Conservation (phyloP, 2,329 filamentous ascomycete genomes). For the Metarhizium robertsii region DNA sequence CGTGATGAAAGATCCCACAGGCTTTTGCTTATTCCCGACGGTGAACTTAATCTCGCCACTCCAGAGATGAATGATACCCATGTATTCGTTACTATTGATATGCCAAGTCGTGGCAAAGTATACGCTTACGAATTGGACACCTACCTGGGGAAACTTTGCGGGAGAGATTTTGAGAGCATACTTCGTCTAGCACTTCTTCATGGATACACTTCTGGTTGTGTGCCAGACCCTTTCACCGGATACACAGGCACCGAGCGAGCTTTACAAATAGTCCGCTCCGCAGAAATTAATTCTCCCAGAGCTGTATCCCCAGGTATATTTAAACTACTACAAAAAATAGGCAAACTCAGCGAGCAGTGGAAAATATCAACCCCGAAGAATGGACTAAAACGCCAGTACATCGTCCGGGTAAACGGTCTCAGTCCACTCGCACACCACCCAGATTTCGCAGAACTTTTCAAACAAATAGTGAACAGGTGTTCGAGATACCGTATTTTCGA, state of each 20-base stretch:
- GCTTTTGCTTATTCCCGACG: constrained; percentile 28
- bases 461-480: neutral
- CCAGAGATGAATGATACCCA: neutral
- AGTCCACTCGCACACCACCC: constrained; percentile 2
- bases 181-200: constrained; percentile 41
- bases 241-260: constrained; percentile 45
- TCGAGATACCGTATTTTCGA: neutral
- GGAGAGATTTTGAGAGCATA: constrained; percentile 40
- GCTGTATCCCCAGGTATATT: neutral
- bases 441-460: neutral
- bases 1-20: constrained; percentile 14
- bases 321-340: neutral
- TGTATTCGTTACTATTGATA: constrained; percentile 21
- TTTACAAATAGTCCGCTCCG: constrained; percentile 34
- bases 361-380: neutral
- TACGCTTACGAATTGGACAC: constrained; percentile 38
- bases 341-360: neutral
- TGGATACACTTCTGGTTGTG: constrained; percentile 38
- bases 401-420: neutral
- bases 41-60: constrained; percentile 17
- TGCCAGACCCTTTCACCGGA: constrained; percentile 37
- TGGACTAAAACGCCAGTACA: neutral
- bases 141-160: constrained; percentile 35
- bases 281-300: constrained; percentile 32
- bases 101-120: constrained; percentile 2